phyloP scores from a whole-genome alignment of 176 grass and related monocot genomes.

The Chloris gayana region DNA sequence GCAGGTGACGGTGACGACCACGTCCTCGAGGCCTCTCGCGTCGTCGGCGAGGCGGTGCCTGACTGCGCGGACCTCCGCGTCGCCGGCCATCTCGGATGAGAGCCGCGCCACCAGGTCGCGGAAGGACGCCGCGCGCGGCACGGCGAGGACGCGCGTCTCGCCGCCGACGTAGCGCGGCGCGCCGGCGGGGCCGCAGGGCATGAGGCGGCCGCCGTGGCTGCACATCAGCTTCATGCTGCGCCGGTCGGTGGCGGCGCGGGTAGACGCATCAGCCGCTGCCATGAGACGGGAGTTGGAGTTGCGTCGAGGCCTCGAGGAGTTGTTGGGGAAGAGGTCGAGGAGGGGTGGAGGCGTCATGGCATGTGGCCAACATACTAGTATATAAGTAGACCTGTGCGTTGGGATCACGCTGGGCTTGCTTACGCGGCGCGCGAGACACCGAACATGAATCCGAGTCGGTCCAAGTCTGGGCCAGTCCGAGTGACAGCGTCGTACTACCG shows the following conservation, averaged over 20 bases:
- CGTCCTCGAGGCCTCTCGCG: conserved; percentile 18
- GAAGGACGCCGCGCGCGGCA: conserved; percentile 34
- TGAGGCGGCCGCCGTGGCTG: conserved; percentile 48
- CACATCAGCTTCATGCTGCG: background rate
- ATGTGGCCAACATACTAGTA: too few relatives aligned
- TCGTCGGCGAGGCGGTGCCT: conserved; percentile 45
- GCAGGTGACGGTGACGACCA: conserved; percentile 52
- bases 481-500: too few relatives aligned
- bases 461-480: too few relatives aligned
- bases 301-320: too few relatives aligned
- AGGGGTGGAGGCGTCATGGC: too few relatives aligned
- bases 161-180: conserved; percentile 43
- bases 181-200: background rate
- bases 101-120: conserved; percentile 14
- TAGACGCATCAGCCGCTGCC: too few relatives aligned
- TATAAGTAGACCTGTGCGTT: too few relatives aligned
- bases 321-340: too few relatives aligned
- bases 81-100: conserved; percentile 1
- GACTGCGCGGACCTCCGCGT: background rate
- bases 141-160: conserved; percentile 35
- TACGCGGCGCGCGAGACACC: too few relatives aligned
- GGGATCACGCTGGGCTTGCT: too few relatives aligned
- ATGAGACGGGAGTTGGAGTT: too few relatives aligned
- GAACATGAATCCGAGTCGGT: too few relatives aligned
- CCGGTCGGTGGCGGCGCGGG: background rate